Conservation (phyloP, 2,329 filamentous ascomycete species). For the Alternaria burnsii region DNA sequence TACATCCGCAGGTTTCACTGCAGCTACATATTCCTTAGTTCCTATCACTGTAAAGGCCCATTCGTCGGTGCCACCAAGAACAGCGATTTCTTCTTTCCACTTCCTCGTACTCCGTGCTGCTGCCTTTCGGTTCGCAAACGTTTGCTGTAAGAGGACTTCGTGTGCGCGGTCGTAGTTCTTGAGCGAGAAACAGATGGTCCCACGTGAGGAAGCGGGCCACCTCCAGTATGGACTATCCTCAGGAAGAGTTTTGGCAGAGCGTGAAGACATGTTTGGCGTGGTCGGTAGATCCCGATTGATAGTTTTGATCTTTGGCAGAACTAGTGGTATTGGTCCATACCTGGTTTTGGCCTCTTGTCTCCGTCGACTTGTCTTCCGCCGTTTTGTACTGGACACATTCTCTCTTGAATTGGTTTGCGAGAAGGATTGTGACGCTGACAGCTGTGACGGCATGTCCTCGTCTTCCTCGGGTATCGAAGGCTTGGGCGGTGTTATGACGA, state of each 20-base stretch:
- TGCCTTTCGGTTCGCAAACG: constrained; percentile 73
- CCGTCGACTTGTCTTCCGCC: constrained; percentile 25
- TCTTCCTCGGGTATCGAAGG: constrained; percentile 44
- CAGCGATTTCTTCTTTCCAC: constrained; percentile 74
- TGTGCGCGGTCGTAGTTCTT: constrained; percentile 71
- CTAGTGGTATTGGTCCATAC: constrained; percentile 69
- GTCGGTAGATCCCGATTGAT: constrained; percentile 42
- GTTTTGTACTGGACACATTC: constrained; percentile 23
- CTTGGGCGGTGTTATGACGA: constrained; percentile 76
- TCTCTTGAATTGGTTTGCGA: constrained; percentile 30
- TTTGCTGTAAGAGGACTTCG: constrained; percentile 75
- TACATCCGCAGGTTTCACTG: background rate
- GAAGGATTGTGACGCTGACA: constrained; percentile 26
- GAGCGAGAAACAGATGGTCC: constrained; percentile 69
- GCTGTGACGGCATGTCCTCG: constrained; percentile 38
- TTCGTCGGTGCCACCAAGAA: constrained; percentile 41
- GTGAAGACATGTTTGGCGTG: constrained; percentile 58
- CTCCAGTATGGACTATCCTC: constrained; percentile 68
- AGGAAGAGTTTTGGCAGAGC: constrained; percentile 54
- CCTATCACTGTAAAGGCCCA: constrained; percentile 44
- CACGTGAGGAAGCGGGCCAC: constrained; percentile 70
- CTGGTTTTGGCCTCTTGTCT: constrained; percentile 35
- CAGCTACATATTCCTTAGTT: constrained; percentile 26
- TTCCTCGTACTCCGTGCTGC: constrained; percentile 71
- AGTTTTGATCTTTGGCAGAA: constrained; percentile 72